These are phyloP conservation scores for Euryodendron excelsum DNA, from an alignment of 148 eudicot genomes.

Conservation along the genomic window DNA sequence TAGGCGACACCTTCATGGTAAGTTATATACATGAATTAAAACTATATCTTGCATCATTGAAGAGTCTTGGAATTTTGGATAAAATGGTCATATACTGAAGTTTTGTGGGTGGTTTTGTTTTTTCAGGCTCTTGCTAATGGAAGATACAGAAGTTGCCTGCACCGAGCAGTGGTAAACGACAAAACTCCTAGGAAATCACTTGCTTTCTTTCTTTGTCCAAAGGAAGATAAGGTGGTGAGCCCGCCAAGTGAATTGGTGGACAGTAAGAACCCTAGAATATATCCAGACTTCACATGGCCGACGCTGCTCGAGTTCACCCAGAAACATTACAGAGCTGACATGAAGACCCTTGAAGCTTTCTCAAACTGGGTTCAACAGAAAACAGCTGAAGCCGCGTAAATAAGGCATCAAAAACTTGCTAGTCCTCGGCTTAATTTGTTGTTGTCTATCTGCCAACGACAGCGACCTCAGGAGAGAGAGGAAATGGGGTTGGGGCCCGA, in stretches of 20 bases:
- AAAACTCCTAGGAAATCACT: slow-evolving; percentile 56
- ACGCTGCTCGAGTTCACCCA: slow-evolving; percentile 52
- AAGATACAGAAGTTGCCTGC: slow-evolving; percentile 59
- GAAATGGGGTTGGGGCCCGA: neutral
- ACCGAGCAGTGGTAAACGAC: slow-evolving; percentile 62
- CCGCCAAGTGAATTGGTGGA: slow-evolving; percentile 56
- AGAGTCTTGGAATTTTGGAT: too few relatives aligned
- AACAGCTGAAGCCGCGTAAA: slow-evolving; percentile 6
- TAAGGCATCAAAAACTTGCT: neutral
- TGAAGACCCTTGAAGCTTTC: slow-evolving; percentile 53
- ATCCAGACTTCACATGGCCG: slow-evolving; percentile 64
- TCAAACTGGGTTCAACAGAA: slow-evolving; percentile 41
- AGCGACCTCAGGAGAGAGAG: neutral
- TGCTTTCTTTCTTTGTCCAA: slow-evolving; percentile 65
- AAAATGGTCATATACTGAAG: too few relatives aligned
- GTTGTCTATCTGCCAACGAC: neutral
- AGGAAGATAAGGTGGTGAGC: slow-evolving; percentile 50
- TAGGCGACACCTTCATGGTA: slow-evolving; percentile 73
- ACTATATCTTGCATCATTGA: neutral
- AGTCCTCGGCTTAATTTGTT: neutral
- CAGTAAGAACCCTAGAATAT: slow-evolving; percentile 42
- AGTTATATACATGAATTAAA: neutral
- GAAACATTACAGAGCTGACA: slow-evolving; percentile 60
- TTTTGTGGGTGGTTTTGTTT: neutral
- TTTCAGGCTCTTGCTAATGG: slow-evolving; percentile 64